phyloP scores from a whole-genome alignment of 371 early-diverging fungal species.

The Zychaea mexicana region DNA sequence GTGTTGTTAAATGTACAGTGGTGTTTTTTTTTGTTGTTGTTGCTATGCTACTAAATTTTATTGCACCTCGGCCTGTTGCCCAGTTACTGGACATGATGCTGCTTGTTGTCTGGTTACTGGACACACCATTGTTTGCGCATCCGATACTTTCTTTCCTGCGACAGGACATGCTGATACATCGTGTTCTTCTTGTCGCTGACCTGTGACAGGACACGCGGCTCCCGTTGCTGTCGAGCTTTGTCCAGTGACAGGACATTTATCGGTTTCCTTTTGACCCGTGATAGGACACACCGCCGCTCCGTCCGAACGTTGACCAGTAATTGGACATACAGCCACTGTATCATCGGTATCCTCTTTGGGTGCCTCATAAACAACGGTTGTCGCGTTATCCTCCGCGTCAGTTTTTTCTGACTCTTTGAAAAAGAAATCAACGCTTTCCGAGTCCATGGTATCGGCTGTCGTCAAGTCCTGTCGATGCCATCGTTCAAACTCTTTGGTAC shows the following conservation, averaged over 20 bases:
- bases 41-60: too few species aligned
- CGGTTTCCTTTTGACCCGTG: constrained; percentile 17
- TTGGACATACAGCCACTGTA: constrained; percentile 20
- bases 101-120: constrained; percentile 21
- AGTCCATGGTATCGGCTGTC: constrained; percentile 4
- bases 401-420: constrained; percentile 13
- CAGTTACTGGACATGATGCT: background rate
- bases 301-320: constrained; percentile 19
- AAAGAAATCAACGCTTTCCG: constrained; percentile 14
- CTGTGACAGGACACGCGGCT: constrained; percentile 18
- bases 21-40: too few species aligned
- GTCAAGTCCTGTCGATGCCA: constrained; percentile 16
- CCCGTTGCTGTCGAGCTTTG: background rate
- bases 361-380: constrained; percentile 21
- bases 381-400: background rate
- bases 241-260: constrained; percentile 34
- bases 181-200: constrained; percentile 8
- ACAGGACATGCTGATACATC: constrained; percentile 24
- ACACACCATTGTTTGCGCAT: constrained; percentile 3
- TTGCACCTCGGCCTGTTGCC: background rate
- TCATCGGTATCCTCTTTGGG: constrained; percentile 13
- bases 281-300: constrained; percentile 18
- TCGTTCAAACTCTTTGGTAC: constrained; percentile 32
- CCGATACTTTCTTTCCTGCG: constrained; percentile 15
- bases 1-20: too few species aligned